Evolutionary conservation across 768 basidiomycete genomes (phyloP).

Genomic region (Lactarius vividus): DNA sequence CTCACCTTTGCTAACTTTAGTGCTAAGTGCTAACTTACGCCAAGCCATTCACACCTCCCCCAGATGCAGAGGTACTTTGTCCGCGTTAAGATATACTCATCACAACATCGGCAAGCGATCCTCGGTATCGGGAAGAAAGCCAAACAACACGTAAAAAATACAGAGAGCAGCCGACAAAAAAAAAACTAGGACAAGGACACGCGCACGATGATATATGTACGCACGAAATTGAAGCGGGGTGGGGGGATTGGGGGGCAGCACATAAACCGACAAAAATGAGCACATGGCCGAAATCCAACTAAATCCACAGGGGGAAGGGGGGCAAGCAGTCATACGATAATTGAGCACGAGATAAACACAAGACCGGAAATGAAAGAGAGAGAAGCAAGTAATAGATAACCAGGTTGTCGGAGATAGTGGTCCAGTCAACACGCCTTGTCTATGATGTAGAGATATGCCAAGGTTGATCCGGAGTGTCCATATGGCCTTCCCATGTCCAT

Average conservation of each 20-base stretch:
- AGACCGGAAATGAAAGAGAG: conserved; percentile 19
- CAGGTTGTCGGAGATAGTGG: conserved; percentile 29
- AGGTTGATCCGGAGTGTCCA: conserved; percentile 62
- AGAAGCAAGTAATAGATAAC: conserved; percentile 25
- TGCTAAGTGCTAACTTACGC: too few species aligned
- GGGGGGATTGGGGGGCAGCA: conserved; percentile 25
- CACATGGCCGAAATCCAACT: conserved; percentile 27
- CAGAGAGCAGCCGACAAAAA: conserved; percentile 26
- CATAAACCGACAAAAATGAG: conserved; percentile 22
- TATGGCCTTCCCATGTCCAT: conserved; percentile 74
- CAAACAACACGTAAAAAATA: conserved; percentile 29
- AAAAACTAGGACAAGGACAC: conserved; percentile 12
- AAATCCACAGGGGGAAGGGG: conserved; percentile 22
- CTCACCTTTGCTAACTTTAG: not conserved
- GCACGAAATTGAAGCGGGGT: conserved; percentile 24
- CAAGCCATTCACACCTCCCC: not conserved
- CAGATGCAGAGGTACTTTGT: conserved; percentile 7
- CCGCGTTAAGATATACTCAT: conserved; percentile 20
- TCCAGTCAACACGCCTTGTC: conserved; percentile 28
- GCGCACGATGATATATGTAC: conserved; percentile 21
- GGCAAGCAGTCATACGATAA: conserved; percentile 22
- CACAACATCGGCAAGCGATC: conserved; percentile 23
- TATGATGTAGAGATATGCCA: conserved; percentile 72
- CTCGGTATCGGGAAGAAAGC: conserved; percentile 29
- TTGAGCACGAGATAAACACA: conserved; percentile 25